Evolutionary conservation across 2,329 filamentous ascomycete species (phyloP).

Genomic region (Gaeumannomyces sp.): DNA sequence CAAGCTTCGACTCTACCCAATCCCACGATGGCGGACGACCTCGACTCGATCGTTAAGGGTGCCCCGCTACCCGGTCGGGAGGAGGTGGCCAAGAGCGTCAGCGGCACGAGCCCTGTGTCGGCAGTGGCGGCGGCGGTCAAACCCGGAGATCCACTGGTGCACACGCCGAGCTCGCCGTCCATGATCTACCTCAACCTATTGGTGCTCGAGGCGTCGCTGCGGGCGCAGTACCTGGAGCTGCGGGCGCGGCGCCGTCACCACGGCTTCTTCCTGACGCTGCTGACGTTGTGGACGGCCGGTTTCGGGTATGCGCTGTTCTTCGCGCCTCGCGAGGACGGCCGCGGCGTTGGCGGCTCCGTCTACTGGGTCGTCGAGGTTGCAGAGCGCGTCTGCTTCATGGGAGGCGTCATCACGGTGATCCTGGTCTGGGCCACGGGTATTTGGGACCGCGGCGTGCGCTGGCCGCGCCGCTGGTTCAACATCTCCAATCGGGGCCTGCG

Average conservation of each 20-base stretch:
- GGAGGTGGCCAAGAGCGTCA: conserved; percentile 34
- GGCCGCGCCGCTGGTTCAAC: conserved; percentile 86
- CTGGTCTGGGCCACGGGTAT: conserved; percentile 93
- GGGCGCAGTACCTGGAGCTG: conserved; percentile 86
- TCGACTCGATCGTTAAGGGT: conserved; percentile 92
- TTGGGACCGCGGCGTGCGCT: conserved; percentile 91
- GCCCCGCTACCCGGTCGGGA: conserved; percentile 59
- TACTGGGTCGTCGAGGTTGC: conserved; percentile 93
- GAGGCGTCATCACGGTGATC: conserved; percentile 77
- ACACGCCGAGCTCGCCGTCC: conserved; percentile 81
- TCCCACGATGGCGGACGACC: conserved; percentile 52
- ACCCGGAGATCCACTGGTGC: conserved; percentile 64
- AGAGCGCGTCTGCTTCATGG: conserved; percentile 87
- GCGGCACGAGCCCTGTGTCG: conserved; percentile 32
- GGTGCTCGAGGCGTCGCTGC: conserved; percentile 89
- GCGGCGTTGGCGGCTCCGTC: conserved; percentile 82
- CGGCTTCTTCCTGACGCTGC: conserved; percentile 79
- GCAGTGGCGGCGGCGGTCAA: conserved; percentile 34
- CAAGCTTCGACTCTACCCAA: background rate
- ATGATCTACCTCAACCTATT: conserved; percentile 98
- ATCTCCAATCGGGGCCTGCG: conserved; percentile 85
- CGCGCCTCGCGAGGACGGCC: conserved; percentile 91
- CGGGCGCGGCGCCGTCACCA: conserved; percentile 85
- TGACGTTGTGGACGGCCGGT: conserved; percentile 72
- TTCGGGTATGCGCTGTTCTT: conserved; percentile 91